phyloP scores from a whole-genome alignment of 768 basidiomycete species.

The Kwoniella sp. region DNA sequence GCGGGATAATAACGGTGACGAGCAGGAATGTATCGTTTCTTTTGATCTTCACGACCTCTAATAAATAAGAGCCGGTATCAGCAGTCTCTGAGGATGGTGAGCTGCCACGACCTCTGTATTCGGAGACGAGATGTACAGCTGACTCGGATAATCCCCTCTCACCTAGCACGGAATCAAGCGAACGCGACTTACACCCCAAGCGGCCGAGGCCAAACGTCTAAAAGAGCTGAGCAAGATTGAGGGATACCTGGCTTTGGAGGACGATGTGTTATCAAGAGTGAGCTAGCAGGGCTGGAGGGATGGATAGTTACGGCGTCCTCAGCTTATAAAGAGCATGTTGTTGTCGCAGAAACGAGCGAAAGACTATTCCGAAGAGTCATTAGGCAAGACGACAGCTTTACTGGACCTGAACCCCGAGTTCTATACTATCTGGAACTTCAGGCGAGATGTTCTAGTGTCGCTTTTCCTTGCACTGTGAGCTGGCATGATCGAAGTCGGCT shows the following conservation, averaged over 20 bases:
- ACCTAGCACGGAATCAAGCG: conserved; percentile 57
- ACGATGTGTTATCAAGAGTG: conserved; percentile 69
- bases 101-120: too few relatives aligned
- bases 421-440: conserved; percentile 95
- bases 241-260: conserved; percentile 70
- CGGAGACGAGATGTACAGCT: too few relatives aligned
- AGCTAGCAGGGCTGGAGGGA: conserved; percentile 33
- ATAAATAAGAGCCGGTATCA: too few relatives aligned
- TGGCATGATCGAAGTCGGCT: too few relatives aligned
- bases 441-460: conserved; percentile 75
- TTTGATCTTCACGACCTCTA: not conserved
- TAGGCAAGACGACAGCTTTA: conserved; percentile 73
- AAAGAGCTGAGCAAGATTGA: conserved; percentile 75
- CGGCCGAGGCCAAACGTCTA: conserved; percentile 66
- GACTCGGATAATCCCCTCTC: not conserved
- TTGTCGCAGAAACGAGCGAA: conserved; percentile 65
- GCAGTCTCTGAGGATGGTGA: conserved; percentile 7
- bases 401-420: conserved; percentile 90
- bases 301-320: too few relatives aligned
- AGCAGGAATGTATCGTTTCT: not conserved
- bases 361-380: conserved; percentile 73
- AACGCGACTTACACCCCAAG: conserved; percentile 45
- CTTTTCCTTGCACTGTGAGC: conserved; percentile 69
- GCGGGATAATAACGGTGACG: not conserved
- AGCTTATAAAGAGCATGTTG: not conserved